Evolutionary conservation across 2,329 filamentous ascomycete species (phyloP).

Genomic region (Hypoxylon sp.): DNA sequence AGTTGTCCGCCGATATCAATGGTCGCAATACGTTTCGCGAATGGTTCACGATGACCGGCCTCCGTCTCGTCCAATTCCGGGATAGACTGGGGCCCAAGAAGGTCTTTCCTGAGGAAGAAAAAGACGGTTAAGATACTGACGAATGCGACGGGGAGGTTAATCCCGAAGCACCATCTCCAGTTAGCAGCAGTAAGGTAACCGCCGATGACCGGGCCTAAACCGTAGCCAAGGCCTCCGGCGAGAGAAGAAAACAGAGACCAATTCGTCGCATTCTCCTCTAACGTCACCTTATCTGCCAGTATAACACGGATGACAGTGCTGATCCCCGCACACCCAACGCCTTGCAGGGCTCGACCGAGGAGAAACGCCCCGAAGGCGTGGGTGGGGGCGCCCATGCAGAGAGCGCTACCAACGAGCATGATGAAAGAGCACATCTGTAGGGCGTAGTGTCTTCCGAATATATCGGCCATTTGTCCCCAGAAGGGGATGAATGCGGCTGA

Average conservation of each 20-base stretch:
- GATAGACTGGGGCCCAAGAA: constrained; percentile 65
- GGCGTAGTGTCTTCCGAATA: constrained; percentile 72
- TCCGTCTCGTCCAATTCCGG: constrained; percentile 58
- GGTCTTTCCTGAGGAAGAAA: constrained; percentile 68
- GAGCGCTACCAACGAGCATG: constrained; percentile 70
- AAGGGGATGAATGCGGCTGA: constrained; percentile 75
- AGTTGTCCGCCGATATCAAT: constrained; percentile 68
- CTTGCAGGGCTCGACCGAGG: constrained; percentile 73
- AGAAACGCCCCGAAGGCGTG: constrained; percentile 69
- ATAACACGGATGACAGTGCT: constrained; percentile 71
- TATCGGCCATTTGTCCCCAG: constrained; percentile 73
- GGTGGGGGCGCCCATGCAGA: constrained; percentile 70
- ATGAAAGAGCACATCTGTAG: constrained; percentile 68
- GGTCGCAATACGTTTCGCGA: constrained; percentile 63
- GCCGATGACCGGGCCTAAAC: constrained; percentile 72
- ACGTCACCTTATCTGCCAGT: constrained; percentile 73
- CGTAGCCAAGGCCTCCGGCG: constrained; percentile 70
- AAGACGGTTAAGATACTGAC: constrained; percentile 66
- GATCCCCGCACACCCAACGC: constrained; percentile 71
- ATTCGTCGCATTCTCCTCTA: constrained; percentile 72
- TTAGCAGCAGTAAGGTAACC: constrained; percentile 66
- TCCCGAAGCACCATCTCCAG: constrained; percentile 77
- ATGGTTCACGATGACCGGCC: constrained; percentile 41
- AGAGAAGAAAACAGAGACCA: constrained; percentile 72
- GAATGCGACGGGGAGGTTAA: constrained; percentile 69